Base-by-base conservation (phyloP, 768 basidiomycete genomes). In the Rhodotorula graminis region DNA sequence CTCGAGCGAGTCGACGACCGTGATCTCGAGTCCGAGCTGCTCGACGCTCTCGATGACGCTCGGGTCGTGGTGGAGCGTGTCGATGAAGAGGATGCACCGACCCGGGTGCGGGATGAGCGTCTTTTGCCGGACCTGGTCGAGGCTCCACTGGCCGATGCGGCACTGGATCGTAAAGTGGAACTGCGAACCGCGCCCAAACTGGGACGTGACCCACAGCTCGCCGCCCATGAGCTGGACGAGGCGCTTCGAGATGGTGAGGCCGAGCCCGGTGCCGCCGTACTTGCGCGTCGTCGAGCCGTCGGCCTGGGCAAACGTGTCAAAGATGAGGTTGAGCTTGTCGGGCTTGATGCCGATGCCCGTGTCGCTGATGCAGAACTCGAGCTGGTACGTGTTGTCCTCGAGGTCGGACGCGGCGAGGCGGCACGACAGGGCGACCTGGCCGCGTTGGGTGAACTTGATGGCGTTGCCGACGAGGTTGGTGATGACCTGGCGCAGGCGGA, bases 301-400 rank as follows among this genome's bases (percentile, higher is more conserved):
- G 0, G 96, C 96, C 80, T 98, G 96, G 76, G 92, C 93, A 83
- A 99, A 99, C 3, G 96, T 98, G 80, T 99, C 96, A 82, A 98
- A 99, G 80, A 98, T 98, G 79, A 98, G 84, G 79, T 94, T 95
- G 76, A 98, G 83, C 84, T 98, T 98, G 81, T 98, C 96, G 80
- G 93, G 93, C 67, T 95, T 93, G 80, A 99, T 98, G 64, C 96
- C 96, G 78, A 99, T 99, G 67, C 96, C 96, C 2, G 94, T 97
- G 80, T 99, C 96, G 64, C 90, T 89, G 31, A 98, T 94, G 79
- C 94, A 96, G 84, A 99, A 96, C 82, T 97, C 93, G 31, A 99
- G 84, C 40, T 91, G 93, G 37, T 93, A 91, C 44, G 74, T 89
- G 79, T 88, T 86, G 73, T 92, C 90, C 71, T 93, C 91, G 73